These are phyloP conservation scores for Penicillium mononematosum DNA, from an alignment of 495 filamentous ascomycete species.

Conservation along the genomic window DNA sequence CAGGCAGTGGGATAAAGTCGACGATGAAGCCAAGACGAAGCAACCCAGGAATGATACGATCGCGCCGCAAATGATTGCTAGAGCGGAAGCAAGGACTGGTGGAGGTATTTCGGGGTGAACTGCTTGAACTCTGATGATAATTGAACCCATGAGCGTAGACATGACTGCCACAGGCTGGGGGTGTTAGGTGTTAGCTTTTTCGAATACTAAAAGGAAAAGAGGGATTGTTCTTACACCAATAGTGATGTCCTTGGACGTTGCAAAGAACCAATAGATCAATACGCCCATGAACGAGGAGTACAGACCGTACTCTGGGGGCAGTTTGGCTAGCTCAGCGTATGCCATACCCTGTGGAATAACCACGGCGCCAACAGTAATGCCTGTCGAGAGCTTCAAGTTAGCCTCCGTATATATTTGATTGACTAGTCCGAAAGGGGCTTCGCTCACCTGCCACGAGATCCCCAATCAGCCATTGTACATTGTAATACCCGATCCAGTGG, in stretches of 20 bases:
- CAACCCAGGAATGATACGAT: conserved; percentile 80
- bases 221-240: conserved; percentile 69
- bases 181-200: conserved; percentile 6
- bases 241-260: conserved; percentile 96
- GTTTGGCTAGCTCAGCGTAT: conserved; percentile 77
- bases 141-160: conserved; percentile 78
- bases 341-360: conserved; percentile 98
- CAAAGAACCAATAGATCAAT: conserved; percentile 93
- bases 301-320: conserved; percentile 76
- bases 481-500: conserved; percentile 81
- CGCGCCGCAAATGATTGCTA: conserved; percentile 73
- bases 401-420: background rate
- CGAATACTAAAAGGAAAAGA: conserved; percentile 12
- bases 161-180: conserved; percentile 85
- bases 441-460: conserved; percentile 74
- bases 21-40: conserved; percentile 84
- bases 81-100: conserved; percentile 68
- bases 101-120: conserved; percentile 53
- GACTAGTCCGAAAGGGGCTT: no score
- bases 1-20: conserved; percentile 84
- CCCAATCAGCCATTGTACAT: conserved; percentile 77
- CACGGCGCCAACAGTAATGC: conserved; percentile 85
- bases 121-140: conserved; percentile 59
- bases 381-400: background rate
- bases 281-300: conserved; percentile 98